These are phyloP conservation scores for Saprolegnia diclina DNA, from an alignment of 352 stramenopile genomes.

Conservation along the genomic window DNA sequence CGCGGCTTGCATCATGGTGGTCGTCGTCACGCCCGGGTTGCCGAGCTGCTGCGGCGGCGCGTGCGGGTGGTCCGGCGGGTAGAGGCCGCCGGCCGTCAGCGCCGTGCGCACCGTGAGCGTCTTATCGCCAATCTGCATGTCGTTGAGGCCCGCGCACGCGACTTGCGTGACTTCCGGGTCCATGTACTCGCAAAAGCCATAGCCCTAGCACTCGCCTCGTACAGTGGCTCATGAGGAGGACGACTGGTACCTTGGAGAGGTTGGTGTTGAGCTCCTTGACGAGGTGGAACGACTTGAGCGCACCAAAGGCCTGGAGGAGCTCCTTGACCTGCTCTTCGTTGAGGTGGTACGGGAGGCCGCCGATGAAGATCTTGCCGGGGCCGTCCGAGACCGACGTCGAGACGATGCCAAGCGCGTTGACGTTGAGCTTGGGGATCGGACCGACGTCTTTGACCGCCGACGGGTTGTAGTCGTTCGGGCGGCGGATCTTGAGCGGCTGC, in stretches of 20 bases:
- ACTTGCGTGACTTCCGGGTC: slow-evolving; percentile 87
- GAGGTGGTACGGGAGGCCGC: slow-evolving; percentile 95
- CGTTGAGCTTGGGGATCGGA: slow-evolving; percentile 83
- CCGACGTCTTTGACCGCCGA: slow-evolving; percentile 73
- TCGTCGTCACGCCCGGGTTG: neutral
- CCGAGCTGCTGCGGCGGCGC: neutral
- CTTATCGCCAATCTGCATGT: slow-evolving; percentile 91
- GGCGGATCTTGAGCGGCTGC: slow-evolving; percentile 93
- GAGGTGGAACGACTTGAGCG: slow-evolving; percentile 93
- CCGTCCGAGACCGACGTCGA: slow-evolving; percentile 93
- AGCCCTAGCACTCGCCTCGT: slow-evolving; percentile 49
- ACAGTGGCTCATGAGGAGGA: too few relatives aligned
- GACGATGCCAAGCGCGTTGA: slow-evolving; percentile 91
- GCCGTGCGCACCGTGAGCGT: slow-evolving; percentile 84
- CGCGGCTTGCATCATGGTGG: slow-evolving; percentile 51
- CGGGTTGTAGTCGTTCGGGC: slow-evolving; percentile 97
- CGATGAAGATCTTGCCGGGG: slow-evolving; percentile 98
- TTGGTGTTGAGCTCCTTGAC: slow-evolving; percentile 91
- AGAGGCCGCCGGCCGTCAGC: slow-evolving; percentile 52
- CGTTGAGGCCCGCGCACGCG: slow-evolving; percentile 92
- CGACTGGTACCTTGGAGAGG: slow-evolving; percentile 67
- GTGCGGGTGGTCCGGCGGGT: slow-evolving; percentile 1
- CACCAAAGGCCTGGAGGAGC: slow-evolving; percentile 93
- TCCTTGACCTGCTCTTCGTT: slow-evolving; percentile 93
- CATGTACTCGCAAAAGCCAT: slow-evolving; percentile 97